Evolutionary conservation across 768 basidiomycete species (phyloP).

Genomic region (Tricholoma matsutake): DNA sequence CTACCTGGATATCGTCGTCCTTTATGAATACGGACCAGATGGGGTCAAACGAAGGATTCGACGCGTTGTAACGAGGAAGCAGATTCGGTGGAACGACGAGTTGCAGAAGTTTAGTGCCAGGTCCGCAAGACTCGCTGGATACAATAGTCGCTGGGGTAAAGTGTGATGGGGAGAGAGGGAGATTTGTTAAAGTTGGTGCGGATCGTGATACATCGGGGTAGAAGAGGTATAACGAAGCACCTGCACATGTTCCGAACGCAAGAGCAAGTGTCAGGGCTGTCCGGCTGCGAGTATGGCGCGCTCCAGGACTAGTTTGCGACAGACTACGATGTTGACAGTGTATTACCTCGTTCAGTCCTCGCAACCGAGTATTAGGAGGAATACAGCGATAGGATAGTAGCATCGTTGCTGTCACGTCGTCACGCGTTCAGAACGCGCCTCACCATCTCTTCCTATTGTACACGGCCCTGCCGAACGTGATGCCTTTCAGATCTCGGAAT

Average conservation of each 20-base stretch:
- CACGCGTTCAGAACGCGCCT: too few species aligned
- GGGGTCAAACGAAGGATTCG: constrained; percentile 28
- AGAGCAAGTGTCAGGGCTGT: background rate
- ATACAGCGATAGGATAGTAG: background rate
- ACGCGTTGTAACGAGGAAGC: constrained; percentile 24
- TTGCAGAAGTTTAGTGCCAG: constrained; percentile 62
- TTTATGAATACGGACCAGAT: constrained; percentile 83
- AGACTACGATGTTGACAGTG: background rate
- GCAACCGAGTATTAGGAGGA: background rate
- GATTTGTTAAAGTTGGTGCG: constrained; percentile 37
- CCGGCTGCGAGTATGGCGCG: background rate
- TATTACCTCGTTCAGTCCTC: background rate
- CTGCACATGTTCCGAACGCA: constrained; percentile 25
- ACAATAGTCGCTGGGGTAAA: constrained; percentile 61
- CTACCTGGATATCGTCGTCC: constrained; percentile 86
- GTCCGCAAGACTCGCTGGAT: constrained; percentile 49
- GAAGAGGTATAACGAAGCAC: constrained; percentile 49
- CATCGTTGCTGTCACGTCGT: background rate
- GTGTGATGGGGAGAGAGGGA: constrained; percentile 43
- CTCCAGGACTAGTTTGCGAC: background rate
- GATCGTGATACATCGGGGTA: constrained; percentile 46
- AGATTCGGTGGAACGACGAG: constrained; percentile 50
- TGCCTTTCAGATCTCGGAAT: constrained; percentile 73
- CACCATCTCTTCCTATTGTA: too few species aligned
- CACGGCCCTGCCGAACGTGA: too few species aligned